Evolutionary conservation across 331 rosid genomes (phyloP).

Genomic region (Dryas integrifolia): DNA sequence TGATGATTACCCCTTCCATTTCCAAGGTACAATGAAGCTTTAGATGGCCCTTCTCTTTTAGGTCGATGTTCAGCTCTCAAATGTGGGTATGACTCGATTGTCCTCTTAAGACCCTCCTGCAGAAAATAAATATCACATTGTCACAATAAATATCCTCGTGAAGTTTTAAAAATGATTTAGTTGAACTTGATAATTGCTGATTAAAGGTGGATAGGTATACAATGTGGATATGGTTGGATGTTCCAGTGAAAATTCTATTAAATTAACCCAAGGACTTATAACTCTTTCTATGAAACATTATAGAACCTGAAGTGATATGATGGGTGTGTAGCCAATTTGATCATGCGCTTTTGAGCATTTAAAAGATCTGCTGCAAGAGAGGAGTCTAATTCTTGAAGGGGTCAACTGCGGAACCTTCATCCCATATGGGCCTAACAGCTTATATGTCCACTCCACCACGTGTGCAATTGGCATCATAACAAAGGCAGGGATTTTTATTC

Average conservation of each 20-base stretch:
- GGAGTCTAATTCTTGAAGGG: slow-evolving; percentile 88
- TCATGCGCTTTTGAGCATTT: slow-evolving; percentile 86
- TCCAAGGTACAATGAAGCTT: slow-evolving; percentile 75
- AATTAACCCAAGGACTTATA: neutral
- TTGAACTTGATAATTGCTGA: neutral
- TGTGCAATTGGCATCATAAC: slow-evolving; percentile 86
- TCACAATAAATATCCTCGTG: neutral
- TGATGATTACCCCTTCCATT: slow-evolving; percentile 63
- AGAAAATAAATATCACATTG: slow-evolving; percentile 27
- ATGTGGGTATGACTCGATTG: slow-evolving; percentile 76
- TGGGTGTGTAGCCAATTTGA: slow-evolving; percentile 71
- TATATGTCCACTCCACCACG: slow-evolving; percentile 71
- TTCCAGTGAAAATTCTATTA: slow-evolving; percentile 1
- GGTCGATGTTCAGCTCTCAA: slow-evolving; percentile 62
- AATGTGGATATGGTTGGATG: neutral
- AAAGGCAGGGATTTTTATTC: slow-evolving; percentile 73
- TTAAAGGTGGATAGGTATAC: neutral
- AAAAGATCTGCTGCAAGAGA: slow-evolving; percentile 80
- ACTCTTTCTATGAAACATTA: slow-evolving; percentile 19
- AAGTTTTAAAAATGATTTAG: neutral
- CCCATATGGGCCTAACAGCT: slow-evolving; percentile 87
- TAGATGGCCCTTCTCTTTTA: slow-evolving; percentile 77
- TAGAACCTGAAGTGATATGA: slow-evolving; percentile 68
- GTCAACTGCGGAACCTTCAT: slow-evolving; percentile 96
- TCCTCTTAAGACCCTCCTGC: slow-evolving; percentile 85